These are phyloP conservation scores for Calycina herbarum DNA, from an alignment of 2,329 filamentous ascomycete genomes.

Conservation along the genomic window DNA sequence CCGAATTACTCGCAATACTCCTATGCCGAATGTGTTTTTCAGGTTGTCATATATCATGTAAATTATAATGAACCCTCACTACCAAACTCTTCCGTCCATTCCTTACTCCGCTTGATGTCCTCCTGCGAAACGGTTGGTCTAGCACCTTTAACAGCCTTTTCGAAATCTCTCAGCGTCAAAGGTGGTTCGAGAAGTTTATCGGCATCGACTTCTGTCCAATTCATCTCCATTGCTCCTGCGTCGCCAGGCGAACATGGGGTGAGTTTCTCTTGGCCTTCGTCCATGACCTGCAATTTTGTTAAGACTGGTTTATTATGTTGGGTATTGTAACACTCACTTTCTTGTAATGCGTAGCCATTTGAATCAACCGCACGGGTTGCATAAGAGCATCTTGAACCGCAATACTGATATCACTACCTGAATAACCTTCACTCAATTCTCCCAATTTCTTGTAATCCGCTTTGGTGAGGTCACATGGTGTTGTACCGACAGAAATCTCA, in stretches of 20 bases:
- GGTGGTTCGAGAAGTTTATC: constrained; percentile 85
- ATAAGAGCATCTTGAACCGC: constrained; percentile 95
- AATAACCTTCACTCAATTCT: constrained; percentile 86
- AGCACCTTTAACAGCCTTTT: constrained; percentile 85
- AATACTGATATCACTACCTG: constrained; percentile 92
- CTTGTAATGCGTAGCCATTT: constrained; percentile 97
- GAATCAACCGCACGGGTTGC: constrained; percentile 95
- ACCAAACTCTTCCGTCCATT: constrained; percentile 96
- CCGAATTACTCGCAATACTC: not conserved
- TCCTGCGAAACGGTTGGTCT: constrained; percentile 87
- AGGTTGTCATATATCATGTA: not conserved
- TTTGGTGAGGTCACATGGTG: constrained; percentile 77
- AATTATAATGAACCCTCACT: constrained; percentile 65
- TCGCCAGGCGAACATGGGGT: constrained; percentile 96
- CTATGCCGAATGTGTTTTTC: not conserved
- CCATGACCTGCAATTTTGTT: constrained; percentile 57
- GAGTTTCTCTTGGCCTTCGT: constrained; percentile 65
- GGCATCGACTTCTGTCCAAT: constrained; percentile 82
- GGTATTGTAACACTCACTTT: constrained; percentile 54
- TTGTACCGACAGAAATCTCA: constrained; percentile 89
- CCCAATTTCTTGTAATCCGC: constrained; percentile 80
- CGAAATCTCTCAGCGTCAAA: constrained; percentile 86
- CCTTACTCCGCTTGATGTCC: constrained; percentile 79
- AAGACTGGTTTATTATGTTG: constrained; percentile 7
- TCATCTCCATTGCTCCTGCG: constrained; percentile 83